A percentile compares a stretch with the other conserved stretches of the same genome.
These are phyloP conservation scores for Rhodotorula diobovata DNA, from an alignment of 768 basidiomycete species.

Conservation along the genomic window DNA sequence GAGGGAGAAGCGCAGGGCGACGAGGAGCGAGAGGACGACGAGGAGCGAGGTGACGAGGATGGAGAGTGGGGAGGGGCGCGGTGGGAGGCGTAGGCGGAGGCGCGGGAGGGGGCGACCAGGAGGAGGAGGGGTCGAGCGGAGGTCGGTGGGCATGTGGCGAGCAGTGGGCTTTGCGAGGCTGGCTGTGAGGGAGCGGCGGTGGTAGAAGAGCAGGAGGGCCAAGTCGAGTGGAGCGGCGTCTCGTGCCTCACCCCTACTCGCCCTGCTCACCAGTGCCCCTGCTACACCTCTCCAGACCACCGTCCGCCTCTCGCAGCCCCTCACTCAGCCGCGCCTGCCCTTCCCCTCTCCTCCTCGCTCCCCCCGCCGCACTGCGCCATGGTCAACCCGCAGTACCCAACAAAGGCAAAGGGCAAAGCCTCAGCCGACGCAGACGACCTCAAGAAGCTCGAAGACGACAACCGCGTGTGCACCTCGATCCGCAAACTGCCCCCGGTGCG, in stretches of 20 bases:
- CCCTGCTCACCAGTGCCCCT: too few species aligned
- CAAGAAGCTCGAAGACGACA: not conserved
- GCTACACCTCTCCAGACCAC: not conserved
- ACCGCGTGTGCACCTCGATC: not conserved
- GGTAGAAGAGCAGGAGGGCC: too few species aligned
- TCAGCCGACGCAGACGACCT: not conserved
- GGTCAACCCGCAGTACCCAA: not conserved
- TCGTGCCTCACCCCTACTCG: too few species aligned
- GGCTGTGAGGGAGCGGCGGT: not conserved
- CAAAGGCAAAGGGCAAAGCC: not conserved
- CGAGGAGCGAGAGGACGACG: constrained; percentile 16
- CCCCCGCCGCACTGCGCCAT: not conserved
- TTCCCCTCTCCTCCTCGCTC: not conserved
- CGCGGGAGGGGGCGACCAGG: not conserved
- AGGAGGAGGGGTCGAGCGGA: not conserved
- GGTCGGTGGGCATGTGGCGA: constrained; percentile 19
- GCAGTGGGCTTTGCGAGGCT: not conserved
- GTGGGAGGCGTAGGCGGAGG: not conserved
- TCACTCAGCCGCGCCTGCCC: not conserved
- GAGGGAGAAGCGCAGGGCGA: constrained; percentile 16
- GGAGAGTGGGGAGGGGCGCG: not conserved
- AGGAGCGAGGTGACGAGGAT: constrained; percentile 23
- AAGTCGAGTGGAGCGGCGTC: too few species aligned
- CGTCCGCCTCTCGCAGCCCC: not conserved
- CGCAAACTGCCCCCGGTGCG: not conserved